Evolutionary conservation across 2,329 filamentous ascomycete genomes (phyloP).

Genomic region (Uncinocarpus reesii): DNA sequence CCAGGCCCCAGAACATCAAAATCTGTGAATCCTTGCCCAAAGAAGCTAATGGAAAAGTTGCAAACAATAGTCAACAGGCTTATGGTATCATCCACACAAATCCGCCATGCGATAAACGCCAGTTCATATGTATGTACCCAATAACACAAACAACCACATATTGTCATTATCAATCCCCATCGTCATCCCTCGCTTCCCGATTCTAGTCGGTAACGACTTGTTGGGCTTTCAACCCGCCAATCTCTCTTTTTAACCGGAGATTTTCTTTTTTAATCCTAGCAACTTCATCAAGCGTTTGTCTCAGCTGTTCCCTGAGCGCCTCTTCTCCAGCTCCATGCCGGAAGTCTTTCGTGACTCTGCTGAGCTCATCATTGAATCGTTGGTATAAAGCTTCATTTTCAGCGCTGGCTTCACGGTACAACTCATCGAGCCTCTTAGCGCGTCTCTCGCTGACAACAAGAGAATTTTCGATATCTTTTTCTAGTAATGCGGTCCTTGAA

Average conservation of each 20-base stretch:
- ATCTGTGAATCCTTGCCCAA: neutral
- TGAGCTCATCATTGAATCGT: conserved; percentile 82
- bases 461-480: conserved; percentile 60
- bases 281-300: conserved; percentile 66
- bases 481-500: conserved; percentile 52
- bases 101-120: conserved; percentile 2
- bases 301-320: conserved; percentile 60
- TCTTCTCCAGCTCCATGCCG: conserved; percentile 68
- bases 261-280: conserved; percentile 76
- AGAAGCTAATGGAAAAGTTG: neutral
- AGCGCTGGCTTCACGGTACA: conserved; percentile 76
- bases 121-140: neutral
- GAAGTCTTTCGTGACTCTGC: conserved; percentile 67
- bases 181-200: neutral
- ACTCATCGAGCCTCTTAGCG: conserved; percentile 70
- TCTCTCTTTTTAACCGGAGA: conserved; percentile 67
- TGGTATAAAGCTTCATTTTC: conserved; percentile 92
- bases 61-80: neutral
- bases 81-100: conserved; percentile 6
- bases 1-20: neutral
- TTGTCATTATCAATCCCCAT: neutral
- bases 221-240: conserved; percentile 55
- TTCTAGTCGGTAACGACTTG: conserved; percentile 22
- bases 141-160: neutral
- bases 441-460: conserved; percentile 67